These are phyloP conservation scores for Gynochthodes officinalis DNA, from an alignment of 257 asterid genomes.

Conservation along the genomic window DNA sequence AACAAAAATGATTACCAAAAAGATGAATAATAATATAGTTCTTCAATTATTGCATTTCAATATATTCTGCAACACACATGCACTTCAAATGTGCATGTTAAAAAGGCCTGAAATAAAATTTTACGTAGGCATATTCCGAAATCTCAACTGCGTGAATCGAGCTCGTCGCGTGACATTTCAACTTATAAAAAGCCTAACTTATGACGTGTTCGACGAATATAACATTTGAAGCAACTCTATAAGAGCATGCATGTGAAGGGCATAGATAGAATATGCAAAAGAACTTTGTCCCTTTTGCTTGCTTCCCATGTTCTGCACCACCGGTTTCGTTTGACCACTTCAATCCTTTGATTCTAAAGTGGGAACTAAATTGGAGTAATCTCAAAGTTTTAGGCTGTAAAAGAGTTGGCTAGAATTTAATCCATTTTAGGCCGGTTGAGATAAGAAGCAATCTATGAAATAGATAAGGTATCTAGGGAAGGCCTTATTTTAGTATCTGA, in stretches of 20 bases:
- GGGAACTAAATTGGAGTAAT: constrained; percentile 8
- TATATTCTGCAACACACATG: too few species aligned
- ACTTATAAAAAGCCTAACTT: background rate
- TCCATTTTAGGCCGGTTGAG: background rate
- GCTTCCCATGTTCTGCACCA: constrained; percentile 26
- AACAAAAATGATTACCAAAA: too few species aligned
- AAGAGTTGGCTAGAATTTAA: background rate
- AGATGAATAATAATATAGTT: too few species aligned
- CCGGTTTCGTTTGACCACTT: constrained; percentile 25
- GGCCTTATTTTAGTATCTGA: background rate
- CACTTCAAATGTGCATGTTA: too few species aligned
- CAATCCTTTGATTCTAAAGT: background rate
- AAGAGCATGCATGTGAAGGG: constrained; percentile 16
- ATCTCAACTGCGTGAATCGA: too few species aligned
- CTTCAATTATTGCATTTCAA: too few species aligned
- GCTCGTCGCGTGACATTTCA: background rate
- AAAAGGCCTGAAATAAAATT: too few species aligned
- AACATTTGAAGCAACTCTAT: background rate
- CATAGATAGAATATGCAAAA: background rate
- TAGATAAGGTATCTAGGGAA: constrained; percentile 1
- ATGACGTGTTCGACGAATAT: constrained; percentile 1
- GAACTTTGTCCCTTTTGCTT: background rate
- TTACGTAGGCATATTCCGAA: too few species aligned
- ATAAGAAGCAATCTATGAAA: constrained; percentile 1
- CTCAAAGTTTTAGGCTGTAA: background rate